Evolutionary conservation across 805 yeast genomes (phyloP), one percentile per base, ranked within the genome.

Genomic region (Teunomyces funiuensis): DNA sequence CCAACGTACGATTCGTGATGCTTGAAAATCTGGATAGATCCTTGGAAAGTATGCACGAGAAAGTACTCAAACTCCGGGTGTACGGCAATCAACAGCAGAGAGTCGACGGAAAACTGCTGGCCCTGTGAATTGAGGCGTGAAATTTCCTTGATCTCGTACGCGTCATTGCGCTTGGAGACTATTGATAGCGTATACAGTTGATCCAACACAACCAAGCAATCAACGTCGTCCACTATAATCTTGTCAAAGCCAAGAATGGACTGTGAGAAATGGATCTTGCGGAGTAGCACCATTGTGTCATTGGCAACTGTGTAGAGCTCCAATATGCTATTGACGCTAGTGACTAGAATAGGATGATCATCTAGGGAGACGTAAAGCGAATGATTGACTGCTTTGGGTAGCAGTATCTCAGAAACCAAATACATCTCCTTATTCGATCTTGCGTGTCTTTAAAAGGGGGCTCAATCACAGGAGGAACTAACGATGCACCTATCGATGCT

Each of bases 41-140:
- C 50, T 39, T 37, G 43, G 20, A 49, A 46, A 9, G 25, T 22
- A 20, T 57, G 58, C 20, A 61, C 52, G n/a, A 55, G 34, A 27
- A 59, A 47, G 30, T 37, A 52, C 3, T 39, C 38, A 2, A 51
- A 41, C 4, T 20, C 16, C 0, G 38, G 38, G 6, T 47, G 55
- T 4, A 42, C 50, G 4, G 50, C 37, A 4, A 58, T 39, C 18
- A 50, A 34, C 3, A 63, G 62, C 17, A 28, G 33, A 5, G 53
- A 33, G 34, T 60, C 66, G 0, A 57, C 41, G 6, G 60, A 50
- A 23, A 42, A 41, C 37, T 54, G 65, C 28, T 58, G 63, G 15
- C 60, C 58, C 19, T 31, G 39, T 2, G 54, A 51, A 28, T 49
- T 50, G 36, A 60, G 44, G 8, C 33, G 26, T 6, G 39, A 36